Conservation (phyloP, 176 grass and related monocot species). For the Oryza rufipogon region DNA sequence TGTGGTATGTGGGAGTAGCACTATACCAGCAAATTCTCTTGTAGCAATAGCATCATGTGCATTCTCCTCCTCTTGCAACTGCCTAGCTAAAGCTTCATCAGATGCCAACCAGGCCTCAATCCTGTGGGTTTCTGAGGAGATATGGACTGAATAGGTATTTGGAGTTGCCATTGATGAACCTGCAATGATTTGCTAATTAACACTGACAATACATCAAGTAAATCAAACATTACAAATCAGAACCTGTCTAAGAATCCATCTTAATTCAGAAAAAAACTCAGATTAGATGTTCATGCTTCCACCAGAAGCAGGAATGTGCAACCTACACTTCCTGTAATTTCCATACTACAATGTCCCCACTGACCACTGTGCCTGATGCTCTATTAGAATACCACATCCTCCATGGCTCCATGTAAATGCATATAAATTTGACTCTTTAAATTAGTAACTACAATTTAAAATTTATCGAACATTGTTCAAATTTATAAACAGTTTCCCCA, state of each 20-base stretch:
- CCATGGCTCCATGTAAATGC: conserved; percentile 8
- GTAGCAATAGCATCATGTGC: conserved; percentile 37
- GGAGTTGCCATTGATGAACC: conserved; percentile 49
- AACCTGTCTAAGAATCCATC: not conserved
- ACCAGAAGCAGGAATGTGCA: not conserved
- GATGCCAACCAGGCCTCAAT: conserved; percentile 54
- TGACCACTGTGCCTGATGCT: not conserved
- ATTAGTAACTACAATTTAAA: not conserved
- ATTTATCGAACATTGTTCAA: not conserved
- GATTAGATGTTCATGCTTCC: not conserved
- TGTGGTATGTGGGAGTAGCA: conserved; percentile 7
- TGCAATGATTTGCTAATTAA: conserved; percentile 3
- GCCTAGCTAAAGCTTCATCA: conserved; percentile 78
- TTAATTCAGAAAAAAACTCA: not conserved
- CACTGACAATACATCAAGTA: not conserved
- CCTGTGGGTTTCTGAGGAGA: conserved; percentile 54
- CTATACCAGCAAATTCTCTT: conserved; percentile 54
- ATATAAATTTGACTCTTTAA: not conserved
- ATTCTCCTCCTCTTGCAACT: conserved; percentile 71
- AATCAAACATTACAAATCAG: not conserved
- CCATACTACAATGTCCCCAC: not conserved
- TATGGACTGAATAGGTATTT: conserved; percentile 36
- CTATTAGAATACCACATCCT: not conserved
- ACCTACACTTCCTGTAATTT: not conserved
- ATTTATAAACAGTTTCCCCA: not conserved